Percentiles rank a stretch among this genome's conserved stretches.
Evolutionary conservation across 306 rosid genomes (phyloP).

Genomic region (Delonix regia): DNA sequence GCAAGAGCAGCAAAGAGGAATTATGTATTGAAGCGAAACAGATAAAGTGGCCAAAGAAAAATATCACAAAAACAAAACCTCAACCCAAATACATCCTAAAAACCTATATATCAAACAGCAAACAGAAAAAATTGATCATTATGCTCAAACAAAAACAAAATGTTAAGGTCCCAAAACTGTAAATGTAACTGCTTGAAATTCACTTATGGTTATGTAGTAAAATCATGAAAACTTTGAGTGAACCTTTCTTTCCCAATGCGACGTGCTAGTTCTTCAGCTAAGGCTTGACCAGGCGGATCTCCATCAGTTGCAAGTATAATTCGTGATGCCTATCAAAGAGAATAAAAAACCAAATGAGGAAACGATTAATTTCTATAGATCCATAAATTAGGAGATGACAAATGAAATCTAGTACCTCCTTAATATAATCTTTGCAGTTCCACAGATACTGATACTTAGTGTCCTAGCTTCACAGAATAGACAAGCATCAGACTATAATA

Average conservation of each 20-base stretch:
- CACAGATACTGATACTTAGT: slow-evolving; percentile 88
- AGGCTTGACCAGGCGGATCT: slow-evolving; percentile 94
- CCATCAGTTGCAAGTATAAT: slow-evolving; percentile 95
- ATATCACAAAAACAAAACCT: neutral
- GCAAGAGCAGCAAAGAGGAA: neutral
- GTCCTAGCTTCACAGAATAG: slow-evolving; percentile 86
- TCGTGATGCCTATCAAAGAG: slow-evolving; percentile 74
- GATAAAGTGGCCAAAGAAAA: neutral
- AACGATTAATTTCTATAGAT: slow-evolving; percentile 8
- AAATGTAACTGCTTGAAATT: neutral
- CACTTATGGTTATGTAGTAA: slow-evolving; percentile 18
- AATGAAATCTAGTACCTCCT: slow-evolving; percentile 53
- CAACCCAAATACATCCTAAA: neutral
- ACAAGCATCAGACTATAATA: slow-evolving; percentile 56
- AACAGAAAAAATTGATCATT: slow-evolving; percentile 9
- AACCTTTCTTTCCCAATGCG: slow-evolving; percentile 96
- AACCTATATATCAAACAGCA: neutral
- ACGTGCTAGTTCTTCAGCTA: slow-evolving; percentile 99
- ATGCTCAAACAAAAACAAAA: neutral
- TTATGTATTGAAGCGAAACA: neutral
- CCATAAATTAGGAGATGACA: slow-evolving; percentile 16
- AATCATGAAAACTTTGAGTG: slow-evolving; percentile 24
- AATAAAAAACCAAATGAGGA: slow-evolving; percentile 27
- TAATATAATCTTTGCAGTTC: slow-evolving; percentile 86
- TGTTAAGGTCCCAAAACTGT: neutral